phyloP scores from a whole-genome alignment of 371 early-diverging fungal genomes.

The Mortierella sp. region DNA sequence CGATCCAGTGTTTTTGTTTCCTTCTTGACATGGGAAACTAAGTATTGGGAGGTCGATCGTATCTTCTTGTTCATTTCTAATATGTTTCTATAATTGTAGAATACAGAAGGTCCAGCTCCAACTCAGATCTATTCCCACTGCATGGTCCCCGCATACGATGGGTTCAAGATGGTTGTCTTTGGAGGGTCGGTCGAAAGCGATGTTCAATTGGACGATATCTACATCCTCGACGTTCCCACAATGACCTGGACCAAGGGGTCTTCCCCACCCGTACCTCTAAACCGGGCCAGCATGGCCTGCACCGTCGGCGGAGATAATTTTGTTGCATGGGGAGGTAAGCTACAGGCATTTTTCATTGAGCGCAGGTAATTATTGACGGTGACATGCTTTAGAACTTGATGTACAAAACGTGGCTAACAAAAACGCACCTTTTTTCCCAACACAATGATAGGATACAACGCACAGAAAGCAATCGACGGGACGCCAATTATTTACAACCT shows the following conservation, averaged over 20 bases:
- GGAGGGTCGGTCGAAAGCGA: background rate
- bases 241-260: constrained; percentile 21
- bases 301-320: constrained; percentile 19
- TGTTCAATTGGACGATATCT: constrained; percentile 1
- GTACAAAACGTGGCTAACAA: background rate
- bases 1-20: background rate
- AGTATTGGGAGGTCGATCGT: background rate
- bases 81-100: background rate
- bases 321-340: constrained; percentile 22
- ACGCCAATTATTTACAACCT: constrained; percentile 6
- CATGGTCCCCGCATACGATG: constrained; percentile 12
- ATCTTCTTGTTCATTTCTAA: background rate
- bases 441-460: background rate
- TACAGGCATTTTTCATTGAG: background rate
- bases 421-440: background rate
- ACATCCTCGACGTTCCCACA: constrained; percentile 12
- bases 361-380: no score
- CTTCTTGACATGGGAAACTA: background rate
- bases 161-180: constrained; percentile 22
- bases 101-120: background rate
- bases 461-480: background rate
- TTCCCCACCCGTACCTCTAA: background rate
- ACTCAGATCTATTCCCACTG: background rate
- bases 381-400: background rate
- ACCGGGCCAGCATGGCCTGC: constrained; percentile 8